Conservation (phyloP, 345 rosid species). For the Rhodamnia rubescens region DNA sequence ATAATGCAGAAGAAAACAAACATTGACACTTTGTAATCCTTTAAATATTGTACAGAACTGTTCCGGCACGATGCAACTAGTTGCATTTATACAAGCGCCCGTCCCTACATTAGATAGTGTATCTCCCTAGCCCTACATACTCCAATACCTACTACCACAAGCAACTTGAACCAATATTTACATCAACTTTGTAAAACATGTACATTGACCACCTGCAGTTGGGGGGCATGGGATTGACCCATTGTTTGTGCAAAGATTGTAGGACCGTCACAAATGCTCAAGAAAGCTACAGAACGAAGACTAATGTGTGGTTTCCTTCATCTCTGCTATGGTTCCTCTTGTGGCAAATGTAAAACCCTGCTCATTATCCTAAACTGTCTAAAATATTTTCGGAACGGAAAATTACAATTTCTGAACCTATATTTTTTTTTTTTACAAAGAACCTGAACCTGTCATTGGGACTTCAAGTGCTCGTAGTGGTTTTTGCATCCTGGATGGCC, state of each 20-base stretch:
- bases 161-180: neutral
- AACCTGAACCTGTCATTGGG: neutral
- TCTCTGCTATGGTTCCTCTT: neutral
- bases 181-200: neutral
- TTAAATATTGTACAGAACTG: neutral
- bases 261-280: neutral
- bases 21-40: neutral
- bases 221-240: too few relatives aligned
- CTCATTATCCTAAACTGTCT: neutral
- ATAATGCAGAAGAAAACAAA: neutral
- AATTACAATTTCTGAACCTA: neutral
- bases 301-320: neutral
- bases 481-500: slow-evolving; percentile 34
- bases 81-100: neutral
- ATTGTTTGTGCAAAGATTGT: neutral
- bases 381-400: neutral
- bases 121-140: neutral
- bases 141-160: neutral
- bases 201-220: neutral
- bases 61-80: neutral
- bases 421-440: neutral
- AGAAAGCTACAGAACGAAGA: neutral
- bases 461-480: slow-evolving; percentile 16
- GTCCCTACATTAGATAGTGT: neutral
- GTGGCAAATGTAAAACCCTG: neutral